Conservation (phyloP, 768 basidiomycete genomes). For the Boletus sp. region DNA sequence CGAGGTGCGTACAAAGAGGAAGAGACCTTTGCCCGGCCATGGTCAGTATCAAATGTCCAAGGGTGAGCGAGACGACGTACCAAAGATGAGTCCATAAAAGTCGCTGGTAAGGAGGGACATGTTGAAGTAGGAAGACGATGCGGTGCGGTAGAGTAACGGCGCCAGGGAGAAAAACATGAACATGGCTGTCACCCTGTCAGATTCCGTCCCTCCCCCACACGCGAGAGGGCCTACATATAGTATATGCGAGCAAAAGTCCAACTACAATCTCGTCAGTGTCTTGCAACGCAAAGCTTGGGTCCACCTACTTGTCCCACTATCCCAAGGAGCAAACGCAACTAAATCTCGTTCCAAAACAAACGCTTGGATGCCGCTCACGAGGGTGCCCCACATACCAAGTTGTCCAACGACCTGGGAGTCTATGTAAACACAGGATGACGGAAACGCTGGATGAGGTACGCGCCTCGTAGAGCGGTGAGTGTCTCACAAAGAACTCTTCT, state of each 20-base stretch:
- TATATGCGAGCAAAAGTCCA: slow-evolving; percentile 47
- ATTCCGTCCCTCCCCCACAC: not conserved
- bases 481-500: slow-evolving; percentile 83
- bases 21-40: slow-evolving; percentile 36
- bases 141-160: slow-evolving; percentile 76
- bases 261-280: slow-evolving; percentile 37
- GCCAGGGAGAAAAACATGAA: slow-evolving; percentile 80
- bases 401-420: slow-evolving; percentile 66
- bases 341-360: slow-evolving; percentile 64
- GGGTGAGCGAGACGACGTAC: slow-evolving; percentile 9
- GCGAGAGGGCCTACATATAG: slow-evolving; percentile 26
- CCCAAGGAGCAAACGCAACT: slow-evolving; percentile 67
- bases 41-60: slow-evolving; percentile 1
- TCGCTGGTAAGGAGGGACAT: slow-evolving; percentile 82
- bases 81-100: slow-evolving; percentile 84
- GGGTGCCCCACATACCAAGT: slow-evolving; percentile 76
- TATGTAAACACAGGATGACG: not conserved
- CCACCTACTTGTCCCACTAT: slow-evolving; percentile 58
- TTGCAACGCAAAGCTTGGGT: slow-evolving; percentile 24
- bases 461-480: slow-evolving; percentile 75
- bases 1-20: slow-evolving; percentile 46
- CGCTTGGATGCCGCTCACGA: slow-evolving; percentile 75
- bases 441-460: not conserved
- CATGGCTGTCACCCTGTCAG: slow-evolving; percentile 48
- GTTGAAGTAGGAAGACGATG: slow-evolving; percentile 84